phyloP scores from a whole-genome alignment of 495 filamentous ascomycete species.

The Hypoxylon intermedium region DNA sequence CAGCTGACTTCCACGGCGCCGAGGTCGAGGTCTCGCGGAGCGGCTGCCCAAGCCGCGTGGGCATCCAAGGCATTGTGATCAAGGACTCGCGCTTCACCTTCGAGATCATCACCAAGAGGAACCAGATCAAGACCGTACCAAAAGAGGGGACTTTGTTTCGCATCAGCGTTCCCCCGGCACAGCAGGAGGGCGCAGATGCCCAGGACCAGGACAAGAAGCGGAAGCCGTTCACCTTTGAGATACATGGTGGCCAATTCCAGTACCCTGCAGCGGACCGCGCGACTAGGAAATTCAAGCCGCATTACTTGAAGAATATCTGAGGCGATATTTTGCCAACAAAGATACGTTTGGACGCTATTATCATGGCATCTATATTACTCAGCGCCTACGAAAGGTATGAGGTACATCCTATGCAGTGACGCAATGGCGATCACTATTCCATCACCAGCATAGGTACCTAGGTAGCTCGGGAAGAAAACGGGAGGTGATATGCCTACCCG shows the following conservation, averaged over 20 bases:
- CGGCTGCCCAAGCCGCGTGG: slow-evolving; percentile 80
- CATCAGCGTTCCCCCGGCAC: slow-evolving; percentile 68
- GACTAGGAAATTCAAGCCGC: slow-evolving; percentile 87
- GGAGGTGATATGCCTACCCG: no score
- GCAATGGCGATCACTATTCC: no score
- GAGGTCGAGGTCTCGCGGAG: slow-evolving; percentile 83
- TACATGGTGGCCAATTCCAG: slow-evolving; percentile 87
- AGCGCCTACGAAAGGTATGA: no score
- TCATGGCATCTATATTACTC: no score
- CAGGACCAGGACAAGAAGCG: slow-evolving; percentile 9
- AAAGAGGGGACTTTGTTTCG: slow-evolving; percentile 90
- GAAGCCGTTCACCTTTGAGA: slow-evolving; percentile 74
- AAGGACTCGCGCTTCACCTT: slow-evolving; percentile 87
- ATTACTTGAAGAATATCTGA: slow-evolving; percentile 73
- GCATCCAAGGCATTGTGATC: slow-evolving; percentile 82
- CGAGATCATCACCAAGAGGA: slow-evolving; percentile 74
- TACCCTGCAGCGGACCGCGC: slow-evolving; percentile 82
- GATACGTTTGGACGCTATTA: no score
- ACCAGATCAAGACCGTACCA: slow-evolving; percentile 76
- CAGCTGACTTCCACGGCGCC: slow-evolving; percentile 91
- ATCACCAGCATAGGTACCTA: no score
- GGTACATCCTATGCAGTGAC: no score
- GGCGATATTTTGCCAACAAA: background rate
- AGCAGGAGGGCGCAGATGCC: slow-evolving; percentile 15
- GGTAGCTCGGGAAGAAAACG: no score